A percentile compares a stretch with the other conserved stretches of the same genome.
Evolutionary conservation across 192 early-diverging fungal genomes (phyloP).

Genomic region (Funneliformis mosseae): DNA sequence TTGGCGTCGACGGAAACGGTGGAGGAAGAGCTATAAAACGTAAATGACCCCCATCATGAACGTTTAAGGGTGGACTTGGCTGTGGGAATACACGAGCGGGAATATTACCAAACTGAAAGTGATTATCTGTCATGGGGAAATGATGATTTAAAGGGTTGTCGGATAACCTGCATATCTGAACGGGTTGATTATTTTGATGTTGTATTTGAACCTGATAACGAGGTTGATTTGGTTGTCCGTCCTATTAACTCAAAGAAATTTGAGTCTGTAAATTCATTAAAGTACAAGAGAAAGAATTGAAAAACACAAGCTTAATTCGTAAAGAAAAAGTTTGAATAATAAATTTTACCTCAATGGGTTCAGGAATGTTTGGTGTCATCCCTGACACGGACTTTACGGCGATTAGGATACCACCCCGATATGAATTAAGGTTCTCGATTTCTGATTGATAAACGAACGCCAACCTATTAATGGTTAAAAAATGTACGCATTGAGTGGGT

Average conservation of each 20-base stretch:
- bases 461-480: neutral
- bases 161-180: neutral
- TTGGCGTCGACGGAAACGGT: neutral
- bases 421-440: neutral
- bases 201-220: conserved; percentile 15
- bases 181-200: neutral
- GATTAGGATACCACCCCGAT: conserved; percentile 1
- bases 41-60: neutral
- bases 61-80: conserved; percentile 2
- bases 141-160: neutral
- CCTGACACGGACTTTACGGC: neutral
- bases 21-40: conserved; percentile 2
- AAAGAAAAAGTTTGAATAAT: neutral
- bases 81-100: conserved; percentile 1
- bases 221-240: neutral
- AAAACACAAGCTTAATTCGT: neutral
- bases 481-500: neutral
- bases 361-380: neutral
- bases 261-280: neutral
- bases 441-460: conserved; percentile 26
- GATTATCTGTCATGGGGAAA: conserved; percentile 1
- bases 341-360: conserved; percentile 3
- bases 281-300: neutral
- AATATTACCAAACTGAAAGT: conserved; percentile 5
- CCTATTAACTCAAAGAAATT: neutral